phyloP scores from a whole-genome alignment of 352 stramenopile genomes.

The Globisporangium okanoganense region DNA sequence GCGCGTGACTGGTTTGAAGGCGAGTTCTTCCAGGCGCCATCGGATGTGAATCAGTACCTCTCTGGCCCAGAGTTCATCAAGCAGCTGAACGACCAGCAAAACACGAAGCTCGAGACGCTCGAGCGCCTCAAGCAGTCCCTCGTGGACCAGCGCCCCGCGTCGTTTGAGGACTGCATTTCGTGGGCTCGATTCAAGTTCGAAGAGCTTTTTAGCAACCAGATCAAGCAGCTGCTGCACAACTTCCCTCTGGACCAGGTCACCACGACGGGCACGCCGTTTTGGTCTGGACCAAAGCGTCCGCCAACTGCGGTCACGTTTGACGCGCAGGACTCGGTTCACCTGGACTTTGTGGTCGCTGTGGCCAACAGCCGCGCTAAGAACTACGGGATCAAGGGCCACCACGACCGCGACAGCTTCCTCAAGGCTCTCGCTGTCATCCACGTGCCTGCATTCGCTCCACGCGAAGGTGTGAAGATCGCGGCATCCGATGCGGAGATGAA shows the following conservation, averaged over 20 bases:
- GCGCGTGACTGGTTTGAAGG: slow-evolving; percentile 99
- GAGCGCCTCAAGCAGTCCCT: slow-evolving; percentile 92
- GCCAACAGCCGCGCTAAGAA: slow-evolving; percentile 94
- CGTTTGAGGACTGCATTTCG: slow-evolving; percentile 97
- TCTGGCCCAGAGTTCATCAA: slow-evolving; percentile 84
- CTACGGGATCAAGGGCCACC: slow-evolving; percentile 89
- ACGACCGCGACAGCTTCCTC: slow-evolving; percentile 59
- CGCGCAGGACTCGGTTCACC: slow-evolving; percentile 85
- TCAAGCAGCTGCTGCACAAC: slow-evolving; percentile 98
- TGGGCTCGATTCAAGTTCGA: slow-evolving; percentile 98
- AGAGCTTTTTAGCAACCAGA: slow-evolving; percentile 97
- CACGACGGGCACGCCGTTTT: slow-evolving; percentile 96
- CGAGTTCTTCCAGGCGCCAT: slow-evolving; percentile 95
- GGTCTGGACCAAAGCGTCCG: slow-evolving; percentile 96
- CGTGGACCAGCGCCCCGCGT: slow-evolving; percentile 87
- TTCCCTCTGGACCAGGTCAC: slow-evolving; percentile 98
- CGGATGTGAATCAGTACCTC: slow-evolving; percentile 96
- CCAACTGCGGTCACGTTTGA: slow-evolving; percentile 94
- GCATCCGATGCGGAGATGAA: slow-evolving; percentile 97
- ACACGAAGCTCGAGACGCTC: slow-evolving; percentile 96
- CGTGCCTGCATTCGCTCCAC: slow-evolving; percentile 92
- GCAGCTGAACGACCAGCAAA: slow-evolving; percentile 94
- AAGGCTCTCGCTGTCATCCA: slow-evolving; percentile 82
- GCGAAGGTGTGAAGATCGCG: slow-evolving; percentile 97
- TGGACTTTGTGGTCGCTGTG: slow-evolving; percentile 95